Evolutionary conservation across 805 yeast genomes (phyloP).

Genomic region (Tetrapisispora pingtungensis): DNA sequence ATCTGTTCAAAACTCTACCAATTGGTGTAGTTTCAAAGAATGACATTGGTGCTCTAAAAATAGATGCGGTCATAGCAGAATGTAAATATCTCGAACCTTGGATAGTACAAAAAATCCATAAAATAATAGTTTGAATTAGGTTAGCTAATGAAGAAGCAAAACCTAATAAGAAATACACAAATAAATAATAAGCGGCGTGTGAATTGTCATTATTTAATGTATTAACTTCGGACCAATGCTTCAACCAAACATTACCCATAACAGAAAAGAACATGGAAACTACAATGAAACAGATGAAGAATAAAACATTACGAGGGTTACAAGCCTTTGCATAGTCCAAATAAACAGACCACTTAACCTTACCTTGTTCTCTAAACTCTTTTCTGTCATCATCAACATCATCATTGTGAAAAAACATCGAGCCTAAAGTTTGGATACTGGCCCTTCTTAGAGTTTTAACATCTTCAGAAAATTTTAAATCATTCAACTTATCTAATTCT

Average conservation of each 20-base stretch:
- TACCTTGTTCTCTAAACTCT: constrained; percentile 87
- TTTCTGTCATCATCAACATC: constrained; percentile 31
- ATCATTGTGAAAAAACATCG: constrained; percentile 31
- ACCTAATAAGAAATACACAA: constrained; percentile 69
- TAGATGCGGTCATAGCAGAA: constrained; percentile 59
- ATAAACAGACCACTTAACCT: constrained; percentile 84
- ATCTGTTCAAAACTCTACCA: constrained; percentile 84
- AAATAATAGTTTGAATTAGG: constrained; percentile 54
- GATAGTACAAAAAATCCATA: constrained; percentile 77
- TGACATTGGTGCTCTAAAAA: constrained; percentile 86
- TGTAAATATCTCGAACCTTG: constrained; percentile 72
- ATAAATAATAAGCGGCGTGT: constrained; percentile 56
- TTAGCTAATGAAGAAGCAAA: constrained; percentile 50
- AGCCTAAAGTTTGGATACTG: constrained; percentile 34
- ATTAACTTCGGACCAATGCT: constrained; percentile 94
- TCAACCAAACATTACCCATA: constrained; percentile 79
- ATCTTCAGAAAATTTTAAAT: constrained; percentile 18
- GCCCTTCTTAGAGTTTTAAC: constrained; percentile 51
- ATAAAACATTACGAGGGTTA: constrained; percentile 51
- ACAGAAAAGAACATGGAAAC: constrained; percentile 53
- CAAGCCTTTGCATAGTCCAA: constrained; percentile 79
- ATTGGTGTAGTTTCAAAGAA: constrained; percentile 94
- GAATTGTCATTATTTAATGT: constrained; percentile 63
- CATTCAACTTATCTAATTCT: constrained; percentile 24
- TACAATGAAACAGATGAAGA: constrained; percentile 49